phyloP scores from a whole-genome alignment of 139 green algal genomes.

The Closterium sp. region DNA sequence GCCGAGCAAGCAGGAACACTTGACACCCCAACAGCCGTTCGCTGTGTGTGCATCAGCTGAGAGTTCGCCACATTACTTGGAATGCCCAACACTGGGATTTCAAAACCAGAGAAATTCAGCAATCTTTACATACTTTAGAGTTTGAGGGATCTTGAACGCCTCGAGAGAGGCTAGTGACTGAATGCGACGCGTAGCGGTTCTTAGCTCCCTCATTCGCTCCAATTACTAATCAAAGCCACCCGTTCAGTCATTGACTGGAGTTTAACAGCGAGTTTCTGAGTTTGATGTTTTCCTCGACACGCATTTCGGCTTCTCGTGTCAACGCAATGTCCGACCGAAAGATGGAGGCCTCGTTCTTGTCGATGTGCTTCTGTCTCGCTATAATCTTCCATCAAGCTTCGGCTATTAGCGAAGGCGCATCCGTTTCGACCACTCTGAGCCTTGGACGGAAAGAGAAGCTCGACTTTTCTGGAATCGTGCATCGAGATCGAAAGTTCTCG shows the following conservation, averaged over 20 bases:
- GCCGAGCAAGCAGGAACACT: too few relatives aligned
- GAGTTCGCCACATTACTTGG: not conserved
- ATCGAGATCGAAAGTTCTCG: too few relatives aligned
- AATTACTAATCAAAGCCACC: not conserved
- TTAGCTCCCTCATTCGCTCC: not conserved
- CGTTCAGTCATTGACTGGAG: not conserved
- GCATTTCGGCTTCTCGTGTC: not conserved
- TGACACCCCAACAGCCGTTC: too few relatives aligned
- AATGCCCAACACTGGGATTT: not conserved
- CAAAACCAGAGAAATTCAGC: not conserved
- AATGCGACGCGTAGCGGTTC: not conserved
- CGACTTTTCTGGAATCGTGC: too few relatives aligned
- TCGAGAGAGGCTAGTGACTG: too few relatives aligned
- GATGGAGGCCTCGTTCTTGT: not conserved
- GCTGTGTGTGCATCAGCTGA: not conserved
- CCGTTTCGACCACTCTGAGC: too few relatives aligned
- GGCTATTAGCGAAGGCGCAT: too few relatives aligned
- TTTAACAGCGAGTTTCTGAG: not conserved
- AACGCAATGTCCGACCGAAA: not conserved
- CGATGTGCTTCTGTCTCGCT: too few relatives aligned
- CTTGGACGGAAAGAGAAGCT: too few relatives aligned
- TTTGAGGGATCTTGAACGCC: not conserved
- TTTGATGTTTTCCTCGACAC: too few relatives aligned
- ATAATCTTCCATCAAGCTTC: too few relatives aligned
- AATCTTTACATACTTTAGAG: not conserved